A percentile compares a stretch with the other conserved stretches of the same genome.
Conservation (phyloP, 805 yeast genomes). For the Metschnikowia aberdeeniae region DNA sequence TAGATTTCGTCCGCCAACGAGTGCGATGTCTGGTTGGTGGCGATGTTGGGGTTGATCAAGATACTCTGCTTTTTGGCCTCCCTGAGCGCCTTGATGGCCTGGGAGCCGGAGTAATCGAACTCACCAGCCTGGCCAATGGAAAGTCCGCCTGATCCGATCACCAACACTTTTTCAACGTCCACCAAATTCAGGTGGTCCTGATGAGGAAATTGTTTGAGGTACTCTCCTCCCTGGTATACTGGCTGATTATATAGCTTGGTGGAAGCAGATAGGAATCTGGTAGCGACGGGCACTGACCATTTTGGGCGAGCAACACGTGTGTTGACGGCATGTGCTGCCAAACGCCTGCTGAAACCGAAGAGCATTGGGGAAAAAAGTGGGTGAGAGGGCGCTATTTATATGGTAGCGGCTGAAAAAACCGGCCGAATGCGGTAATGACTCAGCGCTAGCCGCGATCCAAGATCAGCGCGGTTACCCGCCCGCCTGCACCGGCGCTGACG, state of each 20-base stretch:
- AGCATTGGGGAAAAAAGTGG: constrained; percentile 8
- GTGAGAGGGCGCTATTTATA: constrained; percentile 9
- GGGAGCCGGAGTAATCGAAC: constrained; percentile 95
- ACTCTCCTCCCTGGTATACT: constrained; percentile 59
- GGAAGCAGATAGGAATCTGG: constrained; percentile 3
- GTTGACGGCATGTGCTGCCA: constrained; percentile 7
- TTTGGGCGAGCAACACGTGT: not conserved
- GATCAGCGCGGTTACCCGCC: constrained; percentile 21
- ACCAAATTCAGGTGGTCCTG: constrained; percentile 65
- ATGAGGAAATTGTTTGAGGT: constrained; percentile 52
- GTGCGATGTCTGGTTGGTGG: constrained; percentile 95
- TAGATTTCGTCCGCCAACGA: constrained; percentile 93
- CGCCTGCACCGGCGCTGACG: no score
- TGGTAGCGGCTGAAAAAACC: constrained; percentile 13
- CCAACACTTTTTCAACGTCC: constrained; percentile 81
- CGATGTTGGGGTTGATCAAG: constrained; percentile 91
- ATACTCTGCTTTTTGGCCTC: constrained; percentile 86
- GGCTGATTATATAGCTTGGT: constrained; percentile 14
- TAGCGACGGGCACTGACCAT: not conserved
- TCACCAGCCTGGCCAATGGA: constrained; percentile 99
- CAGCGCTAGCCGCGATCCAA: constrained; percentile 24
- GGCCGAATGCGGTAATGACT: constrained; percentile 23
- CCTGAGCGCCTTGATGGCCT: constrained; percentile 91
- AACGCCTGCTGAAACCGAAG: constrained; percentile 7
- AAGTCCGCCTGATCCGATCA: constrained; percentile 95